Percentiles rank a stretch among this genome's conserved stretches.
Evolutionary conservation across 2,329 filamentous ascomycete genomes (phyloP).

Genomic region (Stenocarpella maydis): DNA sequence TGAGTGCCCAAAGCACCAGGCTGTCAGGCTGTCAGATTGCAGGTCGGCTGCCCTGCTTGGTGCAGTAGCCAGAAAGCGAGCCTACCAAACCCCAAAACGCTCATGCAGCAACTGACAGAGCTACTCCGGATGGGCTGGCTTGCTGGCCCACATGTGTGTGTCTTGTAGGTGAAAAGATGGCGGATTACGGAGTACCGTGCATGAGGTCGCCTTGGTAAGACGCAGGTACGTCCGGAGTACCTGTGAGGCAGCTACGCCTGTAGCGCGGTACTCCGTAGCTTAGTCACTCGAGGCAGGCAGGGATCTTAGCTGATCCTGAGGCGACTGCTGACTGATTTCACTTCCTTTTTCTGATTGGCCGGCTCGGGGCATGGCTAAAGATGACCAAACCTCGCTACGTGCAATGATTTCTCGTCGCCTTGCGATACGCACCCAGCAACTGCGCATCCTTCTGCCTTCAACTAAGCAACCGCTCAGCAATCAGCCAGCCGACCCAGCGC

Average conservation of each 20-base stretch:
- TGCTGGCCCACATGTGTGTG: neutral
- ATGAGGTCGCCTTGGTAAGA: too few relatives aligned
- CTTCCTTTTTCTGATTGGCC: neutral
- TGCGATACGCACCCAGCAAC: neutral
- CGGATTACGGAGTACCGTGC: too few relatives aligned
- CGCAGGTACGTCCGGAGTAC: too few relatives aligned
- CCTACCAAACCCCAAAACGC: neutral
- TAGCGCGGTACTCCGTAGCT: neutral
- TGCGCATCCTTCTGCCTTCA: neutral
- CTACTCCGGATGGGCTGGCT: neutral
- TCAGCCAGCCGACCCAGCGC: neutral
- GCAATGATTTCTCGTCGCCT: conserved; percentile 10
- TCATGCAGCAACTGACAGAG: neutral
- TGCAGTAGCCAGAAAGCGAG: conserved; percentile 3
- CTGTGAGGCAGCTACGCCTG: neutral
- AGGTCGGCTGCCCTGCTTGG: neutral
- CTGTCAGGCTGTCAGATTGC: neutral
- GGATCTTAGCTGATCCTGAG: neutral
- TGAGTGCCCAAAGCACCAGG: neutral
- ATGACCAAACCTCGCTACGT: neutral
- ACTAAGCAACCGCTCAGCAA: neutral
- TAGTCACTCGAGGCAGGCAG: too few relatives aligned
- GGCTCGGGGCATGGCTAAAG: neutral
- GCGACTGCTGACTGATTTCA: neutral
- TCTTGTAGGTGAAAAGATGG: neutral